Evolutionary conservation across 805 yeast species (phyloP).

Genomic region (Debaryomyces hansenii): DNA sequence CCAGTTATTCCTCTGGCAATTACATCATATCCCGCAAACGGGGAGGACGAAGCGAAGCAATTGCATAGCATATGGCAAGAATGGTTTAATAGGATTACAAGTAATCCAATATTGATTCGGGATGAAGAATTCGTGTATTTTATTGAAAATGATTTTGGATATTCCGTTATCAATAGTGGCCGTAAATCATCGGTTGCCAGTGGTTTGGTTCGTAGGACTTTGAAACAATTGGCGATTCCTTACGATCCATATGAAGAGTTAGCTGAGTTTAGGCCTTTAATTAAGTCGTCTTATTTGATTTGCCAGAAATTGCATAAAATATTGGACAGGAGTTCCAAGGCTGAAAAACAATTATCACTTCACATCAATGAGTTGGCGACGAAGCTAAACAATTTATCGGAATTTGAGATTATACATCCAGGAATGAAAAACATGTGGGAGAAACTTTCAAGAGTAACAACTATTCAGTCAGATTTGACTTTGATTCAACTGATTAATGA

Average conservation of each 20-base stretch:
- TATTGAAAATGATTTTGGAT: conserved; percentile 72
- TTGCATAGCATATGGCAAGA: conserved; percentile 64
- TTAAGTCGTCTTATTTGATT: conserved; percentile 68
- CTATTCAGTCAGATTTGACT: conserved; percentile 73
- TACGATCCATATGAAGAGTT: conserved; percentile 81
- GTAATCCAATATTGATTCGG: conserved; percentile 76
- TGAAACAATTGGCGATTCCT: conserved; percentile 90
- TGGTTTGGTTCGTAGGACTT: conserved; percentile 83
- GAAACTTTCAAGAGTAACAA: conserved; percentile 67
- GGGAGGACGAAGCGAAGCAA: conserved; percentile 71
- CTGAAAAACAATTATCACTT: conserved; percentile 51
- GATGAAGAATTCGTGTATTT: conserved; percentile 89
- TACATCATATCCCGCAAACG: conserved; percentile 80
- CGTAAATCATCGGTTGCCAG: conserved; percentile 66
- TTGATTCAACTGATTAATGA: conserved; percentile 70
- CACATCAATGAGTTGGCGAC: conserved; percentile 50
- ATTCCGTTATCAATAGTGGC: conserved; percentile 59
- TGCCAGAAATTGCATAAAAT: conserved; percentile 54
- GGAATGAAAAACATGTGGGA: conserved; percentile 81
- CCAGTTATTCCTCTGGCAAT: conserved; percentile 80
- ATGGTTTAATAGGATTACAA: conserved; percentile 78
- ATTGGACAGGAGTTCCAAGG: conserved; percentile 55
- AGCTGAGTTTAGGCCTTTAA: conserved; percentile 82
- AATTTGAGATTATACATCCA: conserved; percentile 50
- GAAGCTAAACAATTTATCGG: conserved; percentile 39